phyloP scores from a whole-genome alignment of 2,329 filamentous ascomycete genomes.

The Colletotrichum eremochloae region DNA sequence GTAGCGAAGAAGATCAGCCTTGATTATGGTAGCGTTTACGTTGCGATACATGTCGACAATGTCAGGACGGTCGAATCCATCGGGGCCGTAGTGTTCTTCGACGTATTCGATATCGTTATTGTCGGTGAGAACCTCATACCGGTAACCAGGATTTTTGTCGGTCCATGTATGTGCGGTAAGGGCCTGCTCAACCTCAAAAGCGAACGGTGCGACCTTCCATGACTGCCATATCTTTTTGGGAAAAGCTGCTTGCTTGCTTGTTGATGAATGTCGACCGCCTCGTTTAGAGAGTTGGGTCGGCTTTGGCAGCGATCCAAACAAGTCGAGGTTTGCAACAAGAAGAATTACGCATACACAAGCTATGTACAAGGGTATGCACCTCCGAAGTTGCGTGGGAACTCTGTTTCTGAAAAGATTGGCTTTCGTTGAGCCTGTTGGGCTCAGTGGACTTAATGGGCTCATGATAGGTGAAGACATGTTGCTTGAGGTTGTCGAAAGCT shows the following conservation, averaged over 20 bases:
- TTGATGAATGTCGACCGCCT: slow-evolving; percentile 24
- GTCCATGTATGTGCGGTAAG: slow-evolving; percentile 74
- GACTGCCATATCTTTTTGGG: slow-evolving; percentile 82
- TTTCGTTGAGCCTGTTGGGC: slow-evolving; percentile 29
- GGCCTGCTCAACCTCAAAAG: slow-evolving; percentile 74
- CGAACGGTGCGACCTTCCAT: slow-evolving; percentile 78
- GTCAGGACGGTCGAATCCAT: slow-evolving; percentile 75
- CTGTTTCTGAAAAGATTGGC: slow-evolving; percentile 49
- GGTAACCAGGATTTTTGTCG: slow-evolving; percentile 73
- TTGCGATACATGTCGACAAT: slow-evolving; percentile 72
- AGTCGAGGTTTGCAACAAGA: slow-evolving; percentile 61
- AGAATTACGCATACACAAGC: slow-evolving; percentile 59
- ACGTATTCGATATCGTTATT: slow-evolving; percentile 76
- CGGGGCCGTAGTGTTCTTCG: slow-evolving; percentile 74
- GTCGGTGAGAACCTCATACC: slow-evolving; percentile 79
- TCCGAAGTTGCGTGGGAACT: slow-evolving; percentile 62
- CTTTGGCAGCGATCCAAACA: slow-evolving; percentile 50
- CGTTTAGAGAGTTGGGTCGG: slow-evolving; percentile 43
- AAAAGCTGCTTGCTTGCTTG: slow-evolving; percentile 56
- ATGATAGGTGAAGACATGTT: slow-evolving; percentile 36
- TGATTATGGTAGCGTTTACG: slow-evolving; percentile 74
- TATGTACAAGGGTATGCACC: slow-evolving; percentile 62
- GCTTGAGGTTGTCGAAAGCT: slow-evolving; percentile 5
- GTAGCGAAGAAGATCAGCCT: slow-evolving; percentile 77
- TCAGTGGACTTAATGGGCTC: slow-evolving; percentile 30